Evolutionary conservation across 495 filamentous ascomycete genomes (phyloP).

Genomic region (Penicillium silybi): DNA sequence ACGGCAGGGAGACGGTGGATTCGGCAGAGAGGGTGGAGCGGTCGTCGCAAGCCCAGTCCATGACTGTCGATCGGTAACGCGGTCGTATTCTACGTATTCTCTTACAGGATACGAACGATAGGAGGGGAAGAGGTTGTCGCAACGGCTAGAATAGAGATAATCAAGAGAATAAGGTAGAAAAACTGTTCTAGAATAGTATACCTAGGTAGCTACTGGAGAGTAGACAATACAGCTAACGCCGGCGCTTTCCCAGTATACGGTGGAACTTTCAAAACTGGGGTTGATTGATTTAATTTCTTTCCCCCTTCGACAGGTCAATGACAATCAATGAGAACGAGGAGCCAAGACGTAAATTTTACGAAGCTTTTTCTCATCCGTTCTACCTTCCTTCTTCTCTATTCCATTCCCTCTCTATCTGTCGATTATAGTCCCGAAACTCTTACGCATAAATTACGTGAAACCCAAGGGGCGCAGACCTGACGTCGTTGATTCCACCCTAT

Average conservation of each 20-base stretch:
- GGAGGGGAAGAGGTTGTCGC: not conserved
- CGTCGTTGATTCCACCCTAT: constrained; percentile 11
- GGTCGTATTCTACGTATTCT: not conserved
- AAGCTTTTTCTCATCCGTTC: not conserved
- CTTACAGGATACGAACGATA: constrained; percentile 1
- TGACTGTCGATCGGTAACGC: constrained; percentile 6
- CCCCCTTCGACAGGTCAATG: not conserved
- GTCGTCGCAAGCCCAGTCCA: constrained; percentile 22
- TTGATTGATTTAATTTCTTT: not conserved
- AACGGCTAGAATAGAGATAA: not conserved
- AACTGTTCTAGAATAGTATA: too few species aligned
- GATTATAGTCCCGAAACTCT: not conserved
- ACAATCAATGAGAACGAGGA: not conserved
- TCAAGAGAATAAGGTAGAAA: too few species aligned
- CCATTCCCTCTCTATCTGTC: not conserved
- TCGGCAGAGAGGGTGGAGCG: constrained; percentile 21
- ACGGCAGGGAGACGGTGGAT: constrained; percentile 8
- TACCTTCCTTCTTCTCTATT: not conserved
- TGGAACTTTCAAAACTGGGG: too few species aligned
- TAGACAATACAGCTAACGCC: too few species aligned
- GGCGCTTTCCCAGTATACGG: too few species aligned
- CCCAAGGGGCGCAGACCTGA: constrained; percentile 19
- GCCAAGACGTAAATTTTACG: not conserved
- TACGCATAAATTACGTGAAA: constrained; percentile 23
- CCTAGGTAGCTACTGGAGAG: too few species aligned